These are phyloP conservation scores for Hypoxylon fragiforme DNA, from an alignment of 495 filamentous ascomycete genomes.

Conservation along the genomic window DNA sequence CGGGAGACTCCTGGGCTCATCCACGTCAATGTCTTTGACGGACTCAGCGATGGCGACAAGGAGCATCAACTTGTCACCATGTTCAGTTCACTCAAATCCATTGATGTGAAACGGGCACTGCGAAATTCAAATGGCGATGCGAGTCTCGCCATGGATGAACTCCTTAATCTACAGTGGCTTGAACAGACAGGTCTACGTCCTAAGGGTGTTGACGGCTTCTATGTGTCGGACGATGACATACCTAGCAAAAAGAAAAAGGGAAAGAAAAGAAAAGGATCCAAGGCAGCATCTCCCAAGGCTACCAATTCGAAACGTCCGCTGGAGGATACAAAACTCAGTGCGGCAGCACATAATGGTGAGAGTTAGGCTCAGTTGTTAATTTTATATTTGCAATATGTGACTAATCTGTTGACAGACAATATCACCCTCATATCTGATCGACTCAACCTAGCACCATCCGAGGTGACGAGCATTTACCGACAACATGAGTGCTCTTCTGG, in stretches of 20 bases:
- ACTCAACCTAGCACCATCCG: slow-evolving; percentile 18
- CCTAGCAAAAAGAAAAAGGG: slow-evolving; percentile 49
- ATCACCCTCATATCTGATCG: slow-evolving; percentile 32
- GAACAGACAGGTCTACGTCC: slow-evolving; percentile 60
- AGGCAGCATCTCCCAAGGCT: slow-evolving; percentile 1
- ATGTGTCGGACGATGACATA: slow-evolving; percentile 47
- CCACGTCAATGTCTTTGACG: slow-evolving; percentile 44
- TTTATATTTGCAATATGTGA: background rate
- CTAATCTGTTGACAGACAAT: slow-evolving; percentile 23
- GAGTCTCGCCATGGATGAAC: slow-evolving; percentile 73
- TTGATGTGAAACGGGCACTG: slow-evolving; percentile 66
- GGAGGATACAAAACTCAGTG: slow-evolving; percentile 9
- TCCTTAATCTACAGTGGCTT: slow-evolving; percentile 76
- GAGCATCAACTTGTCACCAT: slow-evolving; percentile 61
- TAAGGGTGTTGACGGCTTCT: slow-evolving; percentile 83
- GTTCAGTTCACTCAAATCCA: slow-evolving; percentile 66
- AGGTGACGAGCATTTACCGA: slow-evolving; percentile 32
- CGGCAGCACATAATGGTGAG: slow-evolving; percentile 21
- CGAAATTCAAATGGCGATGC: slow-evolving; percentile 65
- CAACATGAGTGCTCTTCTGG: slow-evolving; percentile 25
- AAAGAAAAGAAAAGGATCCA: slow-evolving; percentile 26
- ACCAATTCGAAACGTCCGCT: slow-evolving; percentile 4
- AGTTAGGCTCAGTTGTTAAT: background rate
- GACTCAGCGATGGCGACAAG: slow-evolving; percentile 60
- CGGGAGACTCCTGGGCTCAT: slow-evolving; percentile 8